Evolutionary conservation across 306 rosid species (phyloP).

Genomic region (Inga laurina): DNA sequence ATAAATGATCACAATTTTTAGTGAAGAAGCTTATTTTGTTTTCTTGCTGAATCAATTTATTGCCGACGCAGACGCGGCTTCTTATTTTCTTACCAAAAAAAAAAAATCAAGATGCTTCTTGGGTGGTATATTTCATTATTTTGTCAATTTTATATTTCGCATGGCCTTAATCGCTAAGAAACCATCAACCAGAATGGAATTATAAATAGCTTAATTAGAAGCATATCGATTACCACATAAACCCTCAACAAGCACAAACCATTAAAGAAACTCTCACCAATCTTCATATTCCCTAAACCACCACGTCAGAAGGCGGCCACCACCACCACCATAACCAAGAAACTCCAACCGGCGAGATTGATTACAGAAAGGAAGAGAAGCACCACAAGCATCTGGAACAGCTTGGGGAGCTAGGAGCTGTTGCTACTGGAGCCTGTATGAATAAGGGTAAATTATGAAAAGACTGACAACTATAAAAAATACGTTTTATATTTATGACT

Average conservation of each 20-base stretch:
- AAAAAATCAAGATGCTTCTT: not conserved
- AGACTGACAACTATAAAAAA: no score
- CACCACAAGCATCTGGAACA: not conserved
- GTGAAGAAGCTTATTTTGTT: no score
- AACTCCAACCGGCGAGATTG: not conserved
- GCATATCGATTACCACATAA: not conserved
- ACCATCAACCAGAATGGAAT: not conserved
- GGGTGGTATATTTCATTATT: not conserved
- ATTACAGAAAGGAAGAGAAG: not conserved
- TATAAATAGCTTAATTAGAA: not conserved
- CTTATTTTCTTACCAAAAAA: no score
- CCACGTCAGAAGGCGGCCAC: not conserved
- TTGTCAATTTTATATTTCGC: not conserved
- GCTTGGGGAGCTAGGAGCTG: not conserved
- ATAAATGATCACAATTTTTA: no score
- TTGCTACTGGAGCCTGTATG: not conserved
- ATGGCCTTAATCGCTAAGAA: not conserved
- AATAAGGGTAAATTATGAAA: no score
- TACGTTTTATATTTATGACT: no score
- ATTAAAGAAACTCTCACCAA: not conserved
- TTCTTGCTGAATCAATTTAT: no score
- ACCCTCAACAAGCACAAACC: not conserved
- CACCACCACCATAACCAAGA: not conserved
- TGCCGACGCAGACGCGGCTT: no score
- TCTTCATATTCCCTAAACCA: not conserved